phyloP scores from a whole-genome alignment of 2,329 filamentous ascomycete genomes.

The Cytospora leucostoma region DNA sequence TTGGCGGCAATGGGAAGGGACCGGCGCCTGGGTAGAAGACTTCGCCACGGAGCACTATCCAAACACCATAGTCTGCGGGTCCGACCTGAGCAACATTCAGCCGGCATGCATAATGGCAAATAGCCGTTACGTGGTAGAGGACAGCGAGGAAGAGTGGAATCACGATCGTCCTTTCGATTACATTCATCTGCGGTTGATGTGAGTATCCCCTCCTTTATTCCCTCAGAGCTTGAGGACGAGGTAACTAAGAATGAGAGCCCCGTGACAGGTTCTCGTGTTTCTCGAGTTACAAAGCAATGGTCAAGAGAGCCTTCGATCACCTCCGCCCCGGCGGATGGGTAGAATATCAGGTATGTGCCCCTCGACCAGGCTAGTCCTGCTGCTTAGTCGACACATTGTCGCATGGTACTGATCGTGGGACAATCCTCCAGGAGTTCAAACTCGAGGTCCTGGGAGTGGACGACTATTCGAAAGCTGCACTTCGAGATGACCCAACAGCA shows the following conservation, averaged over 20 bases:
- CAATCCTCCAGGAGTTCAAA: conserved; percentile 3
- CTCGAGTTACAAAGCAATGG: conserved; percentile 41
- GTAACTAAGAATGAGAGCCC: not conserved
- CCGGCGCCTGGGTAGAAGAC: conserved; percentile 67
- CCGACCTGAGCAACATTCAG: conserved; percentile 68
- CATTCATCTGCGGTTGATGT: conserved; percentile 51
- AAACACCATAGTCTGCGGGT: conserved; percentile 58
- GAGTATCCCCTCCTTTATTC: not conserved
- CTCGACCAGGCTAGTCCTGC: conserved; percentile 29
- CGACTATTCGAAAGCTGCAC: conserved; percentile 31
- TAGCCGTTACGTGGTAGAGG: conserved; percentile 74
- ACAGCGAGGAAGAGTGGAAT: conserved; percentile 55
- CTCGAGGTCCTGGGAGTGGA: not conserved
- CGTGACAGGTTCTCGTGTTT: not conserved
- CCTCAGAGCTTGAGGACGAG: not conserved
- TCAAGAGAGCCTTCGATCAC: conserved; percentile 51
- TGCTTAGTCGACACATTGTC: conserved; percentile 40
- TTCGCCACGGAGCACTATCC: conserved; percentile 63
- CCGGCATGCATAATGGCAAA: conserved; percentile 67
- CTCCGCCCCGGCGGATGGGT: conserved; percentile 55
- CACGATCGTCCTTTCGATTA: conserved; percentile 55
- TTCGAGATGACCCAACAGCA: conserved; percentile 39
- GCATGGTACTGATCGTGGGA: conserved; percentile 33
- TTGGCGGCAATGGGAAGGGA: conserved; percentile 47
- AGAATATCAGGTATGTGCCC: conserved; percentile 52